Conservation (phyloP, 345 rosid species). For the Aquilaria sinensis region DNA sequence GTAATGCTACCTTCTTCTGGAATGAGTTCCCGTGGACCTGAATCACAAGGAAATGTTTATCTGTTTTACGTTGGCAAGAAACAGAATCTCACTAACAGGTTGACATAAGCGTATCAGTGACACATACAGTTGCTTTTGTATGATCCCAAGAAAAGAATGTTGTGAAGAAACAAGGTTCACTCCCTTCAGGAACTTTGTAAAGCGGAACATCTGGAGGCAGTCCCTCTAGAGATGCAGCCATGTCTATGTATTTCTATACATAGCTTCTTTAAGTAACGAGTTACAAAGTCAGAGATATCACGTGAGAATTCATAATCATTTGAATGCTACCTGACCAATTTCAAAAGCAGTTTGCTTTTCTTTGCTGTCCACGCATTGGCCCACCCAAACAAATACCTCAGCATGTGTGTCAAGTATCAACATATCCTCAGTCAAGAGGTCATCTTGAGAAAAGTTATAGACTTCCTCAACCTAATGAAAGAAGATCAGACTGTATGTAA, state of each 20-base stretch:
- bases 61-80: neutral
- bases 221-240: slow-evolving; percentile 80
- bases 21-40: slow-evolving; percentile 97
- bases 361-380: slow-evolving; percentile 71
- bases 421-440: slow-evolving; percentile 88
- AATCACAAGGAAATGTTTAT: slow-evolving; percentile 1
- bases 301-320: slow-evolving; percentile 4
- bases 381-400: slow-evolving; percentile 98
- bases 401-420: slow-evolving; percentile 90
- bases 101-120: slow-evolving; percentile 7
- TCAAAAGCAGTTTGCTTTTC: slow-evolving; percentile 91
- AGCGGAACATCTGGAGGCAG: slow-evolving; percentile 79
- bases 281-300: neutral
- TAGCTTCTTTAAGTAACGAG: slow-evolving; percentile 19
- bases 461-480: slow-evolving; percentile 81
- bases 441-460: slow-evolving; percentile 91
- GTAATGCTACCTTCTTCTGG: slow-evolving; percentile 85
- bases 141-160: slow-evolving; percentile 87
- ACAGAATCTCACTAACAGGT: slow-evolving; percentile 6
- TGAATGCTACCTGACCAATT: slow-evolving; percentile 75
- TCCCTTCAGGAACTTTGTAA: slow-evolving; percentile 90
- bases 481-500: slow-evolving; percentile 14
- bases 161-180: slow-evolving; percentile 93
- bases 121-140: slow-evolving; percentile 68
- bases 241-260: slow-evolving; percentile 72